Evolutionary conservation across 108 stramenopile species (phyloP).

Genomic region (Aureococcus anophagefferens): DNA sequence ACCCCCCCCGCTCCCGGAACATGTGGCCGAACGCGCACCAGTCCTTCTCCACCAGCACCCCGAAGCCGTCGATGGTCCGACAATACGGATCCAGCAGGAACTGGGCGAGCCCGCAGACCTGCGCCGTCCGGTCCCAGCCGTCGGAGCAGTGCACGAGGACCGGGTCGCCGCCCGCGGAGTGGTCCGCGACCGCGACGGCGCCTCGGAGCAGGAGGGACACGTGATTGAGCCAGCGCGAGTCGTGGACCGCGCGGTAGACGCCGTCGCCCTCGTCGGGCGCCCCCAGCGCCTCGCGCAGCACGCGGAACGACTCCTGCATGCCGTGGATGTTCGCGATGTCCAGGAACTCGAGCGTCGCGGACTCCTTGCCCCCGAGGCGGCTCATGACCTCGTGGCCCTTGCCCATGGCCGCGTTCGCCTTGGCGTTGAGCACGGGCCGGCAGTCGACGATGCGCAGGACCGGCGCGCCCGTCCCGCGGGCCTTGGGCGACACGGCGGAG

Average conservation of each 20-base stretch:
- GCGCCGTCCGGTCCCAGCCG: slow-evolving; percentile 97
- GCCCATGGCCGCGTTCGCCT: neutral
- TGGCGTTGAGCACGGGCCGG: neutral
- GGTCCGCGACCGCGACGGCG: slow-evolving; percentile 70
- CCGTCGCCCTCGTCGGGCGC: slow-evolving; percentile 40
- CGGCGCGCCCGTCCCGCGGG: neutral
- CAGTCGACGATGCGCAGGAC: neutral
- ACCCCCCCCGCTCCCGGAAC: slow-evolving; percentile 75
- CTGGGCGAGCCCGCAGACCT: slow-evolving; percentile 78
- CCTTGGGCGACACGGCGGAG: no score
- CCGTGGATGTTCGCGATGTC: slow-evolving; percentile 79
- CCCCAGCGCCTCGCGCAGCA: slow-evolving; percentile 44
- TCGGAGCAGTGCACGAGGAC: slow-evolving; percentile 93
- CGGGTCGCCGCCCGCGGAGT: slow-evolving; percentile 69
- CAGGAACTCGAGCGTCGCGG: slow-evolving; percentile 37
- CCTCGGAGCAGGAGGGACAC: slow-evolving; percentile 73
- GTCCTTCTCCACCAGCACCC: slow-evolving; percentile 87
- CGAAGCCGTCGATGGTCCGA: slow-evolving; percentile 84
- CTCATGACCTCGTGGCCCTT: neutral
- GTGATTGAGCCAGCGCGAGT: slow-evolving; percentile 81
- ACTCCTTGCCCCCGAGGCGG: neutral
- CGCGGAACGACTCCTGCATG: slow-evolving; percentile 63
- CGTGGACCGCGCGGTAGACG: slow-evolving; percentile 67
- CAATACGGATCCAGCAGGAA: slow-evolving; percentile 92
- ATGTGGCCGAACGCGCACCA: slow-evolving; percentile 95